Percentiles rank a stretch among this genome's conserved stretches.
phyloP scores from a whole-genome alignment of 352 stramenopile genomes.

The Pythium oligandrum region DNA sequence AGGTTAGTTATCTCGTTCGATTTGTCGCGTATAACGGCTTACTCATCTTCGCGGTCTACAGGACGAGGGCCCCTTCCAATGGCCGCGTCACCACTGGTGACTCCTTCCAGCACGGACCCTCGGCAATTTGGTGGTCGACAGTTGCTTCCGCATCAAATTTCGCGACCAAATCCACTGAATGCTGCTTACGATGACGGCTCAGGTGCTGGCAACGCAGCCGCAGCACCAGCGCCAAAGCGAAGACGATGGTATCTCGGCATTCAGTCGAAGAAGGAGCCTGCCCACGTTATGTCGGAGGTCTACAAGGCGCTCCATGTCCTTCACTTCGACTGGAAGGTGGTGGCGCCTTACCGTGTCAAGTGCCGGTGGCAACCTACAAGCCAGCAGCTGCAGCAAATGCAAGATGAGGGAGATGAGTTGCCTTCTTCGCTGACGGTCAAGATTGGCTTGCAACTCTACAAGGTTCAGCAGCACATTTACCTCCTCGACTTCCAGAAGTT shows the following conservation, averaged over 20 bases:
- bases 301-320: constrained; percentile 97
- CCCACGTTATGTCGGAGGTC: constrained; percentile 99
- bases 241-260: constrained; percentile 99
- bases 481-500: constrained; percentile 97
- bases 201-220: neutral
- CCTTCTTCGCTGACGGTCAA: constrained; percentile 85
- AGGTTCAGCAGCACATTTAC: constrained; percentile 98
- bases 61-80: constrained; percentile 74
- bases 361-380: constrained; percentile 89
- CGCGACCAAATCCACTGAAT: constrained; percentile 3
- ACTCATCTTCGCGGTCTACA: constrained; percentile 1
- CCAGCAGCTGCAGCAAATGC: constrained; percentile 26
- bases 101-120: constrained; percentile 43
- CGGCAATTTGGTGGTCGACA: constrained; percentile 65
- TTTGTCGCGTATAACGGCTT: too few relatives aligned
- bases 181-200: too few relatives aligned
- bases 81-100: constrained; percentile 73
- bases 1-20: constrained; percentile 14
- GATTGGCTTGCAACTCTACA: constrained; percentile 96
- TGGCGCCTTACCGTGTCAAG: constrained; percentile 97
- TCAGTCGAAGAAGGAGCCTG: constrained; percentile 99
- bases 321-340: constrained; percentile 96
- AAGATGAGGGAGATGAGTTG: constrained; percentile 18
- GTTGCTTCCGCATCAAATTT: constrained; percentile 9
- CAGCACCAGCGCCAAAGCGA: constrained; percentile 43